Percentiles rank a stretch among this genome's conserved stretches.
These are phyloP conservation scores for Moesziomyces globuligerus DNA, from an alignment of 1,284 basidiomycete species.

Conservation along the genomic window DNA sequence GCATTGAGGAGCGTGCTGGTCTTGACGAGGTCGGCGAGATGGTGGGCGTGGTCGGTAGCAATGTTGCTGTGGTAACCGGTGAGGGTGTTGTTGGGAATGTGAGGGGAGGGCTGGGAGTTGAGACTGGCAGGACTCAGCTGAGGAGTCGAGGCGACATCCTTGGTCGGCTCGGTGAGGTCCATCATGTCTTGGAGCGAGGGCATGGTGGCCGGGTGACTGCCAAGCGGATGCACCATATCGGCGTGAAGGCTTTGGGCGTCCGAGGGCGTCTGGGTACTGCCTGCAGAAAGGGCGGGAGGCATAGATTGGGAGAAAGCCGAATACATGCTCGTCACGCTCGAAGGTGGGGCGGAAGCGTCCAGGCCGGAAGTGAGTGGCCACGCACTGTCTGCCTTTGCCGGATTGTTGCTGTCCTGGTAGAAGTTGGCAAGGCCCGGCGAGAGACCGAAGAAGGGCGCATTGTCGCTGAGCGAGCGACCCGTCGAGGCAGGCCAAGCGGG, in stretches of 20 bases:
- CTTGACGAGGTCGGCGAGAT: constrained; percentile 40
- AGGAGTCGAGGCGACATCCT: constrained; percentile 13
- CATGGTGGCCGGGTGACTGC: constrained; percentile 11
- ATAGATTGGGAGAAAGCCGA: constrained; percentile 2
- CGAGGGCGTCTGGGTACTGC: constrained; percentile 11
- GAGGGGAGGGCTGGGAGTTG: constrained; percentile 24
- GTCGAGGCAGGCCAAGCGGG: constrained; percentile 10
- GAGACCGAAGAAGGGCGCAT: constrained; percentile 16
- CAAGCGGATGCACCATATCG: constrained; percentile 30
- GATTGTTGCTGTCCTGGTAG: constrained; percentile 8
- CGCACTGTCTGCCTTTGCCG: constrained; percentile 2
- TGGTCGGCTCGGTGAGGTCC: constrained; percentile 6
- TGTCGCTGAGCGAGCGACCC: constrained; percentile 10
- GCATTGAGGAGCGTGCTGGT: constrained; percentile 27
- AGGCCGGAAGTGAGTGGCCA: constrained; percentile 17
- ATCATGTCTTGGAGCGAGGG: constrained; percentile 18
- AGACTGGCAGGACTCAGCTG: constrained; percentile 31
- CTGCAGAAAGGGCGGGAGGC: constrained; percentile 16
- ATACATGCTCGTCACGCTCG: constrained; percentile 10
- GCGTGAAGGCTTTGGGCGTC: constrained; percentile 21
- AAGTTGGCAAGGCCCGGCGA: constrained; percentile 19
- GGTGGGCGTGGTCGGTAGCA: constrained; percentile 34
- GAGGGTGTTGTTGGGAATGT: constrained; percentile 25
- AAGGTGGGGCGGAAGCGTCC: background rate
- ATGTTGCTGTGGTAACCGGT: constrained; percentile 41